Evolutionary conservation across 345 rosid genomes (phyloP).

Genomic region (Pistacia atlantica): DNA sequence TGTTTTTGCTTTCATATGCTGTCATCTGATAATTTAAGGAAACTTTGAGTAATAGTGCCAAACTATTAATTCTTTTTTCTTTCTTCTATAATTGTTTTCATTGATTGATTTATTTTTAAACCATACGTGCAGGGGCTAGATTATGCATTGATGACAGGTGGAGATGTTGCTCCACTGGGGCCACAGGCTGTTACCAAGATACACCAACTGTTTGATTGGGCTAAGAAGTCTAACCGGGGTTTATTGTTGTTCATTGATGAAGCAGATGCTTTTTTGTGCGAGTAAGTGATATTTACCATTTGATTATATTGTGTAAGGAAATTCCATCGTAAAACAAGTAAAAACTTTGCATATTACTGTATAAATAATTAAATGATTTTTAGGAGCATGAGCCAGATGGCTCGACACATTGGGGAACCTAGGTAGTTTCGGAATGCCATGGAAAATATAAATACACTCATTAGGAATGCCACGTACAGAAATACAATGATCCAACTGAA

Average conservation of each 20-base stretch:
- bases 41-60: background rate
- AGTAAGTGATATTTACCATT: slow-evolving; percentile 54
- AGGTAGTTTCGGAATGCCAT: background rate
- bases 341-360: background rate
- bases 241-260: slow-evolving; percentile 91
- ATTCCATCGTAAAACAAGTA: background rate
- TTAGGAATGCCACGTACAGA: background rate
- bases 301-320: background rate
- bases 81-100: slow-evolving; percentile 7
- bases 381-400: too few species aligned
- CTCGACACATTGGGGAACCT: background rate
- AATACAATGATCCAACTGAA: background rate
- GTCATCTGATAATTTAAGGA: background rate
- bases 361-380: background rate
- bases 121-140: slow-evolving; percentile 74
- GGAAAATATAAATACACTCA: background rate
- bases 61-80: slow-evolving; percentile 6
- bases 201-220: slow-evolving; percentile 96
- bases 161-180: slow-evolving; percentile 98
- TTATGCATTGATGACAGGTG: slow-evolving; percentile 99
- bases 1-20: background rate
- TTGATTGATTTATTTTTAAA: too few species aligned
- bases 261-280: slow-evolving; percentile 99
- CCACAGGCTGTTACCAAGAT: slow-evolving; percentile 98
- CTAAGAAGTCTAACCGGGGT: slow-evolving; percentile 88